These are phyloP conservation scores for Colletotrichum sp. DNA, from an alignment of 2,329 filamentous ascomycete species.

Conservation along the genomic window DNA sequence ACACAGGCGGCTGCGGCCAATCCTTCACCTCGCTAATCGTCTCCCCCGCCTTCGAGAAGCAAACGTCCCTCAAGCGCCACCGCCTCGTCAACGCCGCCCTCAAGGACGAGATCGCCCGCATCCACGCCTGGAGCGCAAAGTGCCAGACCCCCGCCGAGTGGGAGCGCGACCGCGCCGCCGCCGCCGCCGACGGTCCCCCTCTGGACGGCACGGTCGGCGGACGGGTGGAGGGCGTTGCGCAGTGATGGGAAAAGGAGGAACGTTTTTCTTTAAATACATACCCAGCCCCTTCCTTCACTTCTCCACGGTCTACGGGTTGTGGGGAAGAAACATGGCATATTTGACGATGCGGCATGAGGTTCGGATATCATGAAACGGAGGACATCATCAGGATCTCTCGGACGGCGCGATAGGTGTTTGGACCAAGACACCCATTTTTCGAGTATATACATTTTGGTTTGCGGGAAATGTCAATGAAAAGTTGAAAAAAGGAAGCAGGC, in stretches of 20 bases:
- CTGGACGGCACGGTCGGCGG: slow-evolving; percentile 49
- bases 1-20: slow-evolving; percentile 65
- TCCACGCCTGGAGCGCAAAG: slow-evolving; percentile 95
- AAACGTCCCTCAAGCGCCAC: slow-evolving; percentile 82
- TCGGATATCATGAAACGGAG: not conserved
- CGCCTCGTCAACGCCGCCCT: slow-evolving; percentile 83
- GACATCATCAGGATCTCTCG: not conserved
- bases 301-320: not conserved
- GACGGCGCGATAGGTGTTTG: slow-evolving; percentile 7
- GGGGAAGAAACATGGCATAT: not conserved
- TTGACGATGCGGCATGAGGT: not conserved
- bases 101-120: slow-evolving; percentile 86
- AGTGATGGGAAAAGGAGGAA: not conserved
- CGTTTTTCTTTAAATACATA: not conserved
- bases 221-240: slow-evolving; percentile 42
- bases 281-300: not conserved
- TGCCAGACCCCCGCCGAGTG: slow-evolving; percentile 93
- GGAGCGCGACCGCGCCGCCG: slow-evolving; percentile 64
- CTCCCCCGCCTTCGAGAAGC: slow-evolving; percentile 71
- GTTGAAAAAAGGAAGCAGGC: slow-evolving; percentile 10
- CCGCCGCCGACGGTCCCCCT: slow-evolving; percentile 37
- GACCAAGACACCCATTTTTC: not conserved
- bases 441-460: not conserved
- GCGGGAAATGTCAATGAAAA: not conserved
- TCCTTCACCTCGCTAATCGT: slow-evolving; percentile 65